phyloP scores from a whole-genome alignment of 306 rosid genomes.

The Cucumis hystrix region DNA sequence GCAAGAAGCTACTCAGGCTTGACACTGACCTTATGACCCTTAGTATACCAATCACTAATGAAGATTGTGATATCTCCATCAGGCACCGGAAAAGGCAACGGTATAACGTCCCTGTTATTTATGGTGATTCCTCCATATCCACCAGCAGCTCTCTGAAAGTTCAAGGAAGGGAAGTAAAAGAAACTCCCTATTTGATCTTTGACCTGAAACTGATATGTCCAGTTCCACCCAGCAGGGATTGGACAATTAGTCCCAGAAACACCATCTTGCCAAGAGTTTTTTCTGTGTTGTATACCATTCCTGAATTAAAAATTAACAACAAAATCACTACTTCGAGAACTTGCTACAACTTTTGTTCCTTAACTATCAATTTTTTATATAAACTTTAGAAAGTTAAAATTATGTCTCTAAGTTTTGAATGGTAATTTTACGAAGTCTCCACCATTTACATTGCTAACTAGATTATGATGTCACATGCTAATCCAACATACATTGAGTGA shows the following conservation, averaged over 20 bases:
- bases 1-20: neutral
- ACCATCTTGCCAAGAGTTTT: slow-evolving; percentile 93
- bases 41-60: slow-evolving; percentile 75
- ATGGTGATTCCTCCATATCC: slow-evolving; percentile 80
- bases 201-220: slow-evolving; percentile 89
- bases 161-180: slow-evolving; percentile 82
- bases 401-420: neutral
- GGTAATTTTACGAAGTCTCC: neutral
- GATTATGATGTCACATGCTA: neutral
- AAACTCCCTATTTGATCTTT: slow-evolving; percentile 97
- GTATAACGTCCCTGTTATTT: slow-evolving; percentile 64
- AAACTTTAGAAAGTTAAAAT: neutral
- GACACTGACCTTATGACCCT: slow-evolving; percentile 57
- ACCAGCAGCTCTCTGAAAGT: slow-evolving; percentile 83
- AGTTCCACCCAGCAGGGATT: slow-evolving; percentile 96
- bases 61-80: slow-evolving; percentile 85
- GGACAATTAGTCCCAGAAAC: slow-evolving; percentile 93
- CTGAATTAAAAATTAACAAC: slow-evolving; percentile 29
- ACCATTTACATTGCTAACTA: neutral
- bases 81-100: slow-evolving; percentile 67
- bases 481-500: neutral
- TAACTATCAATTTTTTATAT: neutral
- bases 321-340: neutral
- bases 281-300: slow-evolving; percentile 77
- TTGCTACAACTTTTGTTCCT: neutral